Evolutionary conservation across 352 stramenopile species (phyloP).

Genomic region (Phytophthora pisi): DNA sequence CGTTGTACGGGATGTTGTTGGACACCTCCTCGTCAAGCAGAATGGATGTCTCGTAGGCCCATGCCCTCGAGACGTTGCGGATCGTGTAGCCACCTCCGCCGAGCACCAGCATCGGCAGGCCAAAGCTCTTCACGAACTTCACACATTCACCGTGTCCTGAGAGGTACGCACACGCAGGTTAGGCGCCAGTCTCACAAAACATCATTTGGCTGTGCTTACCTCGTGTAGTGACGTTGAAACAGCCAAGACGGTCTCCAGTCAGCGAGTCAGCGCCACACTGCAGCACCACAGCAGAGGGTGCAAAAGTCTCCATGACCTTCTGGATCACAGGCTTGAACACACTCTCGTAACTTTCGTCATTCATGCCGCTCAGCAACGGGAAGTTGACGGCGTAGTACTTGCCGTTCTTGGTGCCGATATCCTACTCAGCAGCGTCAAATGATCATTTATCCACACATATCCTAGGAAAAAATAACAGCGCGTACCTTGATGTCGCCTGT

Average conservation of each 20-base stretch:
- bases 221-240: slow-evolving; percentile 97
- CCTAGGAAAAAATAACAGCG: neutral
- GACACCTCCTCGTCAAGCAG: slow-evolving; percentile 84
- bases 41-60: slow-evolving; percentile 98
- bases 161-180: neutral
- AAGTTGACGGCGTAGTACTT: slow-evolving; percentile 98
- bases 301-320: slow-evolving; percentile 92
- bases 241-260: slow-evolving; percentile 96
- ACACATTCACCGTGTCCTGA: slow-evolving; percentile 81
- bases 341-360: slow-evolving; percentile 94
- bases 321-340: slow-evolving; percentile 98
- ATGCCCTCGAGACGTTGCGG: slow-evolving; percentile 92
- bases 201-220: slow-evolving; percentile 20
- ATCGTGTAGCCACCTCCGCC: slow-evolving; percentile 88
- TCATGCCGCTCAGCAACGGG: slow-evolving; percentile 96
- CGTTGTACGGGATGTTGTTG: slow-evolving; percentile 86
- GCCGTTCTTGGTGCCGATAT: slow-evolving; percentile 94
- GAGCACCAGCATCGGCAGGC: slow-evolving; percentile 82
- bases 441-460: neutral
- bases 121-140: slow-evolving; percentile 88
- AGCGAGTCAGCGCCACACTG: slow-evolving; percentile 98
- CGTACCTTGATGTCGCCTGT: slow-evolving; percentile 92
- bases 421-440: slow-evolving; percentile 46
- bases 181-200: neutral
- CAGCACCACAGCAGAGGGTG: slow-evolving; percentile 93